Percentiles rank a stretch among this genome's conserved stretches.
Evolutionary conservation across 2,329 filamentous ascomycete species (phyloP).

Genomic region (Neospermospora avenae): DNA sequence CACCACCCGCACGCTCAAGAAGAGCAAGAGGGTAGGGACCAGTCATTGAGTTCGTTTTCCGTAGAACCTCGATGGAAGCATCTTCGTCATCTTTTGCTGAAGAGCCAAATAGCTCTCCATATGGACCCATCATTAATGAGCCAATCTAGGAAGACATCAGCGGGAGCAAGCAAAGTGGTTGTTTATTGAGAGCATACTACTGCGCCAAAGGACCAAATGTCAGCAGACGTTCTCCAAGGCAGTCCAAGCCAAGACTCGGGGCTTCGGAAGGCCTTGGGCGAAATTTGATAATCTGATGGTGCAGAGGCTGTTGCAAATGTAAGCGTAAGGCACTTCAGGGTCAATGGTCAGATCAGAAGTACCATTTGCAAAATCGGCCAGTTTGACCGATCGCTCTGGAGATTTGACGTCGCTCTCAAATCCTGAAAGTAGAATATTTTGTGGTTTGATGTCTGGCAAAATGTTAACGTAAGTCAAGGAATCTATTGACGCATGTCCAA

Average conservation of each 20-base stretch:
- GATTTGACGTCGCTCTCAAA: neutral
- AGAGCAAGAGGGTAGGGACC: neutral
- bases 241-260: neutral
- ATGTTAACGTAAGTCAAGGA: too few relatives aligned
- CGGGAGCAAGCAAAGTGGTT: neutral
- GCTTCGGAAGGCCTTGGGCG: too few relatives aligned
- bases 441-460: neutral
- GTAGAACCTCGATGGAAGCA: neutral
- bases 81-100: neutral
- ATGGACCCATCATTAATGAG: neutral
- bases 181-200: neutral
- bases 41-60: neutral
- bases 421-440: neutral
- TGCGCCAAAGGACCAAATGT: neutral
- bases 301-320: neutral
- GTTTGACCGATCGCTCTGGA: neutral
- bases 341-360: neutral
- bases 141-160: neutral
- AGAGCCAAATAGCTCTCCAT: neutral
- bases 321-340: neutral
- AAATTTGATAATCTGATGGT: too few relatives aligned
- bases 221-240: neutral
- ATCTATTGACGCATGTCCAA: too few relatives aligned
- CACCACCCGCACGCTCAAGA: neutral
- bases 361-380: neutral